These are phyloP conservation scores for Paramyrothecium sp. DNA, from an alignment of 2,329 filamentous ascomycete genomes.

Conservation along the genomic window DNA sequence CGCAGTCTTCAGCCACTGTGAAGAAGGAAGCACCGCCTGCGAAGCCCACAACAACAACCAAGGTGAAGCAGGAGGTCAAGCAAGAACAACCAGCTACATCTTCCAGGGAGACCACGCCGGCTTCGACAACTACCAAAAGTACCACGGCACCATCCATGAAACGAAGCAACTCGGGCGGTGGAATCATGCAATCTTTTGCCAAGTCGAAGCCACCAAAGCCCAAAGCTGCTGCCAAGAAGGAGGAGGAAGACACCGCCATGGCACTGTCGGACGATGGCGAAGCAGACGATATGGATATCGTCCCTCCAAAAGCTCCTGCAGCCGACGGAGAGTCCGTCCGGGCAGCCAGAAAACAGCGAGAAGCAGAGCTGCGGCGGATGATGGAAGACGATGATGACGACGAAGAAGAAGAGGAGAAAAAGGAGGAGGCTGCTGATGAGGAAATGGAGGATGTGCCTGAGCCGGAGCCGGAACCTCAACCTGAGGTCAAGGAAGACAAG, in stretches of 20 bases:
- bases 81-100: conserved; percentile 8
- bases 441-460: conserved; percentile 39
- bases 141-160: conserved; percentile 42
- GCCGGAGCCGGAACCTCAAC: conserved; percentile 31
- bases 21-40: conserved; percentile 23
- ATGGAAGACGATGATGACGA: conserved; percentile 51
- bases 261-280: conserved; percentile 39
- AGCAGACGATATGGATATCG: conserved; percentile 34
- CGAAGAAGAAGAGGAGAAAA: conserved; percentile 54
- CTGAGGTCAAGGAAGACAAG: conserved; percentile 33
- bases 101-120: conserved; percentile 20
- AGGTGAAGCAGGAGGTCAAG: conserved; percentile 28
- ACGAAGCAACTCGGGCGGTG: conserved; percentile 52
- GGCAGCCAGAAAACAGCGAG: conserved; percentile 32
- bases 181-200: conserved; percentile 79
- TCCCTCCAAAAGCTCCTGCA: conserved; percentile 20
- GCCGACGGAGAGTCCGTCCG: conserved; percentile 20
- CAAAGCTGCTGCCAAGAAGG: conserved; percentile 38
- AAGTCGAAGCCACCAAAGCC: conserved; percentile 52
- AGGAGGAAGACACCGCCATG: conserved; percentile 24
- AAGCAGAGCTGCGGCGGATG: conserved; percentile 38
- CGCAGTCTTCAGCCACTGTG: conserved; percentile 17
- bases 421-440: conserved; percentile 34
- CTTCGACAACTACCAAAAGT: conserved; percentile 29
- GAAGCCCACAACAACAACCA: conserved; percentile 11